These are phyloP conservation scores for Globisporangium barbulae DNA, from an alignment of 352 stramenopile species.

Conservation along the genomic window DNA sequence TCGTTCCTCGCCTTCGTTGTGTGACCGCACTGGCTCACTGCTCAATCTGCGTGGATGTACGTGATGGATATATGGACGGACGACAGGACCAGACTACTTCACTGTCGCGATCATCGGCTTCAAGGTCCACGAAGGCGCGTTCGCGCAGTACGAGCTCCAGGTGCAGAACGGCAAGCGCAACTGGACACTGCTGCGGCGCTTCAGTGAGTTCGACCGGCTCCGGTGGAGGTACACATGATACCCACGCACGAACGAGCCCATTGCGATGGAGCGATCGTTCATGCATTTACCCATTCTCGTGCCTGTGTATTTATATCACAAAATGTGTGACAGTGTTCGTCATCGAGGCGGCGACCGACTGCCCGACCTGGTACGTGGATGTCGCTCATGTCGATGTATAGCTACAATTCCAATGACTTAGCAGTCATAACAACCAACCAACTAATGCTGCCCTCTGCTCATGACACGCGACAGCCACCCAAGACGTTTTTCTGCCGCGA, in stretches of 20 bases:
- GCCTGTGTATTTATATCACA: neutral
- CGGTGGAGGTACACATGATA: conserved; percentile 32
- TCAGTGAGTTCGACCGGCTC: conserved; percentile 68
- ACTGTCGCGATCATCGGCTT: conserved; percentile 58
- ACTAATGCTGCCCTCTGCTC: neutral
- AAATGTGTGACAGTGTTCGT: conserved; percentile 29
- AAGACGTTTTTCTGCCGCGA: conserved; percentile 76
- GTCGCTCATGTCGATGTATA: neutral
- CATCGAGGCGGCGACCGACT: conserved; percentile 43
- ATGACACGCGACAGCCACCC: conserved; percentile 28
- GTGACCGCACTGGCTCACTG: neutral
- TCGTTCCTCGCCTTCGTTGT: neutral
- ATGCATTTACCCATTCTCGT: neutral
- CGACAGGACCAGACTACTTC: conserved; percentile 67
- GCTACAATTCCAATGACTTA: neutral
- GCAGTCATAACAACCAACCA: neutral
- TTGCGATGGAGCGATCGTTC: neutral
- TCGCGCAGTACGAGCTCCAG: conserved; percentile 65
- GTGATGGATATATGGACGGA: neutral
- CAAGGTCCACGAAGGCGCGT: conserved; percentile 41
- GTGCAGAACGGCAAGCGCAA: conserved; percentile 66
- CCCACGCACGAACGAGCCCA: neutral
- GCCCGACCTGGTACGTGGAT: conserved; percentile 30
- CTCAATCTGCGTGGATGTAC: neutral
- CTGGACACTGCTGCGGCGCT: conserved; percentile 65